Conservation (phyloP, 768 basidiomycete species). For the Kwoniella sp. region DNA sequence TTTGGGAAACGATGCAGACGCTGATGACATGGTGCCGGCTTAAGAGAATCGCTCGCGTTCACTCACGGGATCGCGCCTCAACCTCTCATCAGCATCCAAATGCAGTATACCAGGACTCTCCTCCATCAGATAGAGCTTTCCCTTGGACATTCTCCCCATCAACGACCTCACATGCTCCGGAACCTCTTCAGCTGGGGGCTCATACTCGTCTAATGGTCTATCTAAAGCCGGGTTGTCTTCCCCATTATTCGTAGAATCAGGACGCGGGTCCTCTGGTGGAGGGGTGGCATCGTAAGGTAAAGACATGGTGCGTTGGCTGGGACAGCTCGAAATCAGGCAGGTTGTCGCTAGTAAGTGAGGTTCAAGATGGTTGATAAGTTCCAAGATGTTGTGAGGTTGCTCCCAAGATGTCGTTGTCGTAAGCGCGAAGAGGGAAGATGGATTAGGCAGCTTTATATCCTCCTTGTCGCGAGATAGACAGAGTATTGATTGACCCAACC, state of each 20-base stretch:
- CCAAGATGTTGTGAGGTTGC: too few relatives aligned
- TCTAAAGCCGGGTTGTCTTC: slow-evolving; percentile 33
- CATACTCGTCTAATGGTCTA: slow-evolving; percentile 40
- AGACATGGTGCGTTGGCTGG: slow-evolving; percentile 14
- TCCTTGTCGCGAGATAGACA: too few relatives aligned
- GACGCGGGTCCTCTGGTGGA: slow-evolving; percentile 21
- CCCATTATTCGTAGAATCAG: background rate
- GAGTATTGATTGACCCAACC: too few relatives aligned
- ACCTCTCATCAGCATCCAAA: slow-evolving; percentile 30
- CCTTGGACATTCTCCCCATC: slow-evolving; percentile 46
- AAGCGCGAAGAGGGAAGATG: too few relatives aligned
- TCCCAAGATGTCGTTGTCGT: too few relatives aligned
- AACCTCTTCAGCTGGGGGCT: slow-evolving; percentile 8
- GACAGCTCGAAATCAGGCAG: too few relatives aligned
- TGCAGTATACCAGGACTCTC: slow-evolving; percentile 46
- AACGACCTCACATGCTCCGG: slow-evolving; percentile 40
- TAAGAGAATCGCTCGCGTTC: too few relatives aligned
- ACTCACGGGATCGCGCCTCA: slow-evolving; percentile 44
- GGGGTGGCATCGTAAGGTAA: slow-evolving; percentile 49
- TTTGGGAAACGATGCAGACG: too few relatives aligned
- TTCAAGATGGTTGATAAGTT: too few relatives aligned
- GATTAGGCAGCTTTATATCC: too few relatives aligned
- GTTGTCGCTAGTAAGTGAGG: too few relatives aligned
- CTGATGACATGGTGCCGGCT: too few relatives aligned
- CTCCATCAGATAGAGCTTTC: slow-evolving; percentile 49